Evolutionary conservation across 2,329 filamentous ascomycete genomes (phyloP).

Genomic region (Tolypocladium pustulatum): DNA sequence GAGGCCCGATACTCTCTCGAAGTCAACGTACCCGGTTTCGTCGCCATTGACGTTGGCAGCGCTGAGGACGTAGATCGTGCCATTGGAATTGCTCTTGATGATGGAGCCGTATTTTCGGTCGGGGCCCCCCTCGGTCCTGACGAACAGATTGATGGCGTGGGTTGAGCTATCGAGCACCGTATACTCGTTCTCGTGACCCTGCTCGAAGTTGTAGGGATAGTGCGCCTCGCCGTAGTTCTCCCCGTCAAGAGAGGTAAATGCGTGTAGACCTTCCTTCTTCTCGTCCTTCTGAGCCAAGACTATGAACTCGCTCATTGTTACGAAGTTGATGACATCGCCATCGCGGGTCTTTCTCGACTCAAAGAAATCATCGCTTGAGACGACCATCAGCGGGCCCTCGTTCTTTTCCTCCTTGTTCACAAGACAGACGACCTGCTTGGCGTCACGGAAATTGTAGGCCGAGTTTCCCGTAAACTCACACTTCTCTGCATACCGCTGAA

Average conservation of each 20-base stretch:
- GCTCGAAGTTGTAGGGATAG: slow-evolving; percentile 77
- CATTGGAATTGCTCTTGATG: slow-evolving; percentile 97
- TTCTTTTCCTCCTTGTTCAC: slow-evolving; percentile 44
- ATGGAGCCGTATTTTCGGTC: slow-evolving; percentile 72
- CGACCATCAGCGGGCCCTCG: slow-evolving; percentile 54
- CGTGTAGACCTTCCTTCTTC: slow-evolving; percentile 57
- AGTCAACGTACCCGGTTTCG: slow-evolving; percentile 71
- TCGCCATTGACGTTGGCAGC: slow-evolving; percentile 75
- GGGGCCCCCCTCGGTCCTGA: slow-evolving; percentile 59
- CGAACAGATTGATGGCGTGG: slow-evolving; percentile 88
- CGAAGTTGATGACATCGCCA: slow-evolving; percentile 62
- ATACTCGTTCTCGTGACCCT: slow-evolving; percentile 71
- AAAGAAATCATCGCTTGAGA: slow-evolving; percentile 75
- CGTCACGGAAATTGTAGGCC: slow-evolving; percentile 40
- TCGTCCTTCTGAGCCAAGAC: slow-evolving; percentile 70
- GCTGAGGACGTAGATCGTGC: slow-evolving; percentile 86
- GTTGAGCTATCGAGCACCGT: slow-evolving; percentile 93
- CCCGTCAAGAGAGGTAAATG: slow-evolving; percentile 79
- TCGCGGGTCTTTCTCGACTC: slow-evolving; percentile 47
- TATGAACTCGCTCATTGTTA: slow-evolving; percentile 94
- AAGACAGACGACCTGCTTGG: slow-evolving; percentile 50
- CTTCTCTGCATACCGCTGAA: slow-evolving; percentile 63
- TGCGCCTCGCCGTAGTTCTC: slow-evolving; percentile 69
- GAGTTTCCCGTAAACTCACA: slow-evolving; percentile 76
- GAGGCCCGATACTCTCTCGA: slow-evolving; percentile 87